Percentiles rank a stretch among this genome's conserved stretches.
phyloP scores from a whole-genome alignment of 768 basidiomycete genomes.

The Mycena metata region DNA sequence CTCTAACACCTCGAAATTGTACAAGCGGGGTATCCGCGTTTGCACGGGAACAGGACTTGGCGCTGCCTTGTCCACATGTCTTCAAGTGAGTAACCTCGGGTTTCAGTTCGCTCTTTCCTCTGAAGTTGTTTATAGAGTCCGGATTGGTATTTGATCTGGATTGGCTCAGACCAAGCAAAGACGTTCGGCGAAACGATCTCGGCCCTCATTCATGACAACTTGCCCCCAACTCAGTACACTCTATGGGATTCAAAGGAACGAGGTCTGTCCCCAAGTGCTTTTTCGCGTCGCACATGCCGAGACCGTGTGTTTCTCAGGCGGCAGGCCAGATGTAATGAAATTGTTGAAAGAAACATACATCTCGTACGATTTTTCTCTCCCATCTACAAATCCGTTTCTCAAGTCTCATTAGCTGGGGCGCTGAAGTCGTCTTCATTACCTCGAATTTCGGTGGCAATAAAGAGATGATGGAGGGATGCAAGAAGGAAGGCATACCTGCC shows the following conservation, averaged over 20 bases:
- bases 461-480: constrained; percentile 89
- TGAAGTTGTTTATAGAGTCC: constrained; percentile 53
- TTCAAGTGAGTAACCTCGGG: constrained; percentile 68
- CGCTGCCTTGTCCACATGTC: constrained; percentile 83
- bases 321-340: constrained; percentile 85
- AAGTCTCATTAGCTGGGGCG: constrained; percentile 69
- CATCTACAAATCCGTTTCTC: too few species aligned
- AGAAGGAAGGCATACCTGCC: constrained; percentile 75
- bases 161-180: constrained; percentile 84
- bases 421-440: constrained; percentile 88
- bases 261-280: constrained; percentile 51
- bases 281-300: neutral
- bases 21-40: constrained; percentile 85
- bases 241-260: constrained; percentile 85
- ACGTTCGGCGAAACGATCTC: constrained; percentile 88
- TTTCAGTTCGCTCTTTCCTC: constrained; percentile 21
- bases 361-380: too few species aligned
- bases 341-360: constrained; percentile 78
- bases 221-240: constrained; percentile 77
- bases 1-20: constrained; percentile 82
- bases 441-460: constrained; percentile 83
- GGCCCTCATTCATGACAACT: constrained; percentile 74
- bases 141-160: constrained; percentile 49
- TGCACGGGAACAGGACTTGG: constrained; percentile 90
- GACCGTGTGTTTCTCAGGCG: constrained; percentile 53